These are phyloP conservation scores for Hippophae gyantsensis DNA, from an alignment of 306 rosid genomes.

Conservation along the genomic window DNA sequence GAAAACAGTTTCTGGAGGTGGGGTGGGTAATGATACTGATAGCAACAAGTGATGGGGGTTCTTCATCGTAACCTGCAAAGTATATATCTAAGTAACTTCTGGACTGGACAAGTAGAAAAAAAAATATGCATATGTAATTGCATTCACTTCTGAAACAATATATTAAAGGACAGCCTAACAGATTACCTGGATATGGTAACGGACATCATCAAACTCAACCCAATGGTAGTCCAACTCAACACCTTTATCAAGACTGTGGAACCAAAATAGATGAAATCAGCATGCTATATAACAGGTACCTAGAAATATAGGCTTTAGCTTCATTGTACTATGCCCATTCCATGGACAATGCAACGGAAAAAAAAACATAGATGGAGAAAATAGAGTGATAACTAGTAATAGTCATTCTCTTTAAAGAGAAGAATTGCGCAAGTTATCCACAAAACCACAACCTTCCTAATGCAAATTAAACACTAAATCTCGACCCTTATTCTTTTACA, in stretches of 20 bases:
- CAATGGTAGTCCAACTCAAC: slow-evolving; percentile 83
- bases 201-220: slow-evolving; percentile 91
- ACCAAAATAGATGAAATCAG: not conserved
- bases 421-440: too few species aligned
- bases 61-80: slow-evolving; percentile 66
- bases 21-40: slow-evolving; percentile 73
- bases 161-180: not conserved
- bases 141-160: not conserved
- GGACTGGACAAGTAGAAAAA: not conserved
- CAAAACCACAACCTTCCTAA: too few species aligned
- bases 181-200: slow-evolving; percentile 84
- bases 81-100: not conserved
- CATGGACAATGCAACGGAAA: not conserved
- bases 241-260: slow-evolving; percentile 67
- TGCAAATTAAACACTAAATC: too few species aligned
- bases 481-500: too few species aligned
- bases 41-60: slow-evolving; percentile 58
- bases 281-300: not conserved
- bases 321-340: not conserved
- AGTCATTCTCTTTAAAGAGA: too few species aligned
- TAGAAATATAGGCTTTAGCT: not conserved
- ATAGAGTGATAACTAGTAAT: too few species aligned
- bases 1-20: slow-evolving; percentile 80
- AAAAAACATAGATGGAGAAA: too few species aligned
- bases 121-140: not conserved